These are phyloP conservation scores for Xylaria sp. DNA, from an alignment of 2,329 filamentous ascomycete genomes.

Conservation along the genomic window DNA sequence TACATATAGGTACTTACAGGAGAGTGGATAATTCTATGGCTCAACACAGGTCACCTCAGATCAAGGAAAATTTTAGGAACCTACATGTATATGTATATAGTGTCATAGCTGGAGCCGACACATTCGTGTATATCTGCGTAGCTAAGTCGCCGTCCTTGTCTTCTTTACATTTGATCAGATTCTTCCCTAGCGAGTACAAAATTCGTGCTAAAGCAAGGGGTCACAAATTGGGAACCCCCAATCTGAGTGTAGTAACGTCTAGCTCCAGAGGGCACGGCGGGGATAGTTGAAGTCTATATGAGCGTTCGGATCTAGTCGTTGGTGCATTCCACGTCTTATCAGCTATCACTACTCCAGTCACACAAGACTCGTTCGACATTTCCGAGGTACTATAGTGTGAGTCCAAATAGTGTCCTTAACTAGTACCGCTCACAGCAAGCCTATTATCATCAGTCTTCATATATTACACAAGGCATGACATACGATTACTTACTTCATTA, in stretches of 20 bases:
- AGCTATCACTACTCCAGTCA: constrained; percentile 9
- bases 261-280: background rate
- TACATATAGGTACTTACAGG: no score
- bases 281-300: constrained; percentile 9
- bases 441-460: constrained; percentile 43
- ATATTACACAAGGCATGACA: background rate
- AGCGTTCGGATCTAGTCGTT: constrained; percentile 24
- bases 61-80: background rate
- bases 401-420: constrained; percentile 51
- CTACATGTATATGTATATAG: background rate
- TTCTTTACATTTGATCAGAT: background rate
- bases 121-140: background rate
- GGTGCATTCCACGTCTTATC: constrained; percentile 15
- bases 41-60: background rate
- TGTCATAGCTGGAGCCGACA: background rate
- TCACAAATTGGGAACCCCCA: background rate
- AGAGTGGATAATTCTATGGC: background rate
- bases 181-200: background rate
- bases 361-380: constrained; percentile 4
- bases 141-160: background rate
- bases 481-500: constrained; percentile 87
- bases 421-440: constrained; percentile 72
- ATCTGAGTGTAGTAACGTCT: background rate
- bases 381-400: background rate
- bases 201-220: background rate